These are phyloP conservation scores for Lactarius sp. DNA, from an alignment of 768 basidiomycete species.

Conservation along the genomic window DNA sequence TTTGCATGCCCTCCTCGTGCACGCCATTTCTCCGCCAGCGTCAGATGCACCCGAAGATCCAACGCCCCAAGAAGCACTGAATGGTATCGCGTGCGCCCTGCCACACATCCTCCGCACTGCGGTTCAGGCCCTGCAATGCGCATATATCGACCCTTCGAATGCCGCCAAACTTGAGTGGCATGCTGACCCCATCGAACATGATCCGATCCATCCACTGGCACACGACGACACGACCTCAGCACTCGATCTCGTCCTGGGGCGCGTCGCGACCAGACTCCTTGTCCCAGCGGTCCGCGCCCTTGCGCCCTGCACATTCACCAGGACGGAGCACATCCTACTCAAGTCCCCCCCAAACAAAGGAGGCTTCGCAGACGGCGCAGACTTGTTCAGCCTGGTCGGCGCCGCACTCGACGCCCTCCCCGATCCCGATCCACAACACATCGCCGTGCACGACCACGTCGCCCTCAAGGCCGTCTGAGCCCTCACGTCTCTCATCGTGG, in stretches of 20 bases:
- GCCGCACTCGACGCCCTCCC: background rate
- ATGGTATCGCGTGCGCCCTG: background rate
- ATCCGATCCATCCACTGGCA: background rate
- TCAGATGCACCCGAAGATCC: background rate
- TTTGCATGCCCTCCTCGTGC: background rate
- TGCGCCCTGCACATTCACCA: slow-evolving; percentile 14
- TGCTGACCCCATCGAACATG: background rate
- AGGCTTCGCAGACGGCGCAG: slow-evolving; percentile 1
- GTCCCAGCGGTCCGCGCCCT: slow-evolving; percentile 11
- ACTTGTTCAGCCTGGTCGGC: slow-evolving; percentile 1
- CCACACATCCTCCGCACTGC: slow-evolving; percentile 3
- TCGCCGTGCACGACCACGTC: background rate
- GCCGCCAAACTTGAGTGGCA: background rate
- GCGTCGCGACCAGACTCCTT: slow-evolving; percentile 1
- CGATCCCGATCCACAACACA: background rate
- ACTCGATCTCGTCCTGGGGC: slow-evolving; percentile 5
- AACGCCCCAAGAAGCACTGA: slow-evolving; percentile 9
- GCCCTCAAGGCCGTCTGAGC: slow-evolving; percentile 14
- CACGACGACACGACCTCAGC: background rate
- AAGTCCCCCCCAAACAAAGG: background rate
- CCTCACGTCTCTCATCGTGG: slow-evolving; percentile 8
- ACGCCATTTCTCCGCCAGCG: slow-evolving; percentile 1
- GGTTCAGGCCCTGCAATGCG: background rate
- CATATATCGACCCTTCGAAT: background rate
- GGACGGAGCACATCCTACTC: slow-evolving; percentile 1